These are phyloP conservation scores for Coleophoma eucalyptorum DNA, from an alignment of 2,329 filamentous ascomycete species.

Conservation along the genomic window DNA sequence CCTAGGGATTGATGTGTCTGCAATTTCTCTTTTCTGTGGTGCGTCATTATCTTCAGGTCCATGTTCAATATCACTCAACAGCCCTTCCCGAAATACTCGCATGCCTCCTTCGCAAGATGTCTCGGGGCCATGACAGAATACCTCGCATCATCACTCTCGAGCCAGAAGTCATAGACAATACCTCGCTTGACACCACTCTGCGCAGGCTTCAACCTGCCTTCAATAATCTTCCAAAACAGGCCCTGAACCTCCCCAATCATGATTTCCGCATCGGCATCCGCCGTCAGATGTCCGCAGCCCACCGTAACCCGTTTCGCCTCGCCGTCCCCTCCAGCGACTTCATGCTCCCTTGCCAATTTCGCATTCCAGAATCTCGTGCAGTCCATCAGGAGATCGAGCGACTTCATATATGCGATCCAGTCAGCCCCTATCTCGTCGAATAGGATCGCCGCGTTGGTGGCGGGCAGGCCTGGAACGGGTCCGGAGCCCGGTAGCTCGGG, in stretches of 20 bases:
- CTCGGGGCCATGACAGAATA: slow-evolving; percentile 32
- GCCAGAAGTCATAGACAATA: slow-evolving; percentile 31
- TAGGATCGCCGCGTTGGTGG: slow-evolving; percentile 27
- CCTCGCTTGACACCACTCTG: slow-evolving; percentile 24
- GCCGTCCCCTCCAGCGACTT: slow-evolving; percentile 11
- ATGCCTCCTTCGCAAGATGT: slow-evolving; percentile 26
- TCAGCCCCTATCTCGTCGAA: slow-evolving; percentile 34
- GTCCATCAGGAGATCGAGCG: slow-evolving; percentile 29
- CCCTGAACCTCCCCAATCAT: slow-evolving; percentile 29
- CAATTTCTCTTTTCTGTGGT: too few relatives aligned
- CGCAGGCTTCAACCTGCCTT: slow-evolving; percentile 28
- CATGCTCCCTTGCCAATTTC: slow-evolving; percentile 14
- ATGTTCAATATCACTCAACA: too few relatives aligned
- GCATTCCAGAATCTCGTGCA: slow-evolving; percentile 30
- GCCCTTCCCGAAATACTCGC: slow-evolving; percentile 14
- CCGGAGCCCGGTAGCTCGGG: slow-evolving; percentile 22
- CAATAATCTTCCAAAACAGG: slow-evolving; percentile 29
- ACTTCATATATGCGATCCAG: slow-evolving; percentile 32
- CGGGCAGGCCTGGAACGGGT: slow-evolving; percentile 11
- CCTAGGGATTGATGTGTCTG: too few relatives aligned
- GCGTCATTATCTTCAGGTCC: too few relatives aligned
- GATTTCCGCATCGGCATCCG: slow-evolving; percentile 29
- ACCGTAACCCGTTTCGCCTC: slow-evolving; percentile 18
- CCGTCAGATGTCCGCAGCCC: slow-evolving; percentile 33
- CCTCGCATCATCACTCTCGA: slow-evolving; percentile 25